Conservation (phyloP, 768 basidiomycete genomes). For the Podaxis sp. region DNA sequence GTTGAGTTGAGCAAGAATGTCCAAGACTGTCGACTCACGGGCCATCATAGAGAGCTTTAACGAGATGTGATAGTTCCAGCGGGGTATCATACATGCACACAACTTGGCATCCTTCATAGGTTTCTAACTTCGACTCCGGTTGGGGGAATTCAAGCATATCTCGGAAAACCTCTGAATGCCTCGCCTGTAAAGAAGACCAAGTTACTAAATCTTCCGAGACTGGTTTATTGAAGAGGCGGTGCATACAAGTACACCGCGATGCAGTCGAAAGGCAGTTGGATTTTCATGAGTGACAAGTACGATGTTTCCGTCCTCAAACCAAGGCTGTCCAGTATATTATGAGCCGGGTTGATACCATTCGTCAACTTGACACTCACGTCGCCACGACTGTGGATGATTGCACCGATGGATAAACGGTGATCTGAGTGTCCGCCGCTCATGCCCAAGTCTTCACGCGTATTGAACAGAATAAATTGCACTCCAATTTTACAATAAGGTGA, state of each 20-base stretch:
- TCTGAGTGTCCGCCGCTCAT: not conserved
- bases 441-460: not conserved
- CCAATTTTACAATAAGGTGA: not conserved
- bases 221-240: not conserved
- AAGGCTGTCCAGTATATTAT: constrained; percentile 33
- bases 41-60: constrained; percentile 57
- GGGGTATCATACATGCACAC: constrained; percentile 53
- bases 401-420: constrained; percentile 17
- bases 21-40: constrained; percentile 35
- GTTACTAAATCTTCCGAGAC: not conserved
- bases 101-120: constrained; percentile 46
- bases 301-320: constrained; percentile 63
- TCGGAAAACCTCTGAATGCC: constrained; percentile 57
- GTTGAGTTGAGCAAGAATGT: not conserved
- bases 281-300: constrained; percentile 43
- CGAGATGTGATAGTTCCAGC: constrained; percentile 45
- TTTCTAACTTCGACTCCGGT: constrained; percentile 30
- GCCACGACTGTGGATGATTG: constrained; percentile 6
- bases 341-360: not conserved
- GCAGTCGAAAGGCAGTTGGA: constrained; percentile 50
- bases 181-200: constrained; percentile 28
- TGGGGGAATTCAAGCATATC: constrained; percentile 54
- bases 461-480: not conserved
- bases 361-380: not conserved
- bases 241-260: constrained; percentile 42